Evolutionary conservation across 257 asterid genomes (phyloP), one percentile per base, ranked within the genome.

Genomic region (Fraxinus anomala): DNA sequence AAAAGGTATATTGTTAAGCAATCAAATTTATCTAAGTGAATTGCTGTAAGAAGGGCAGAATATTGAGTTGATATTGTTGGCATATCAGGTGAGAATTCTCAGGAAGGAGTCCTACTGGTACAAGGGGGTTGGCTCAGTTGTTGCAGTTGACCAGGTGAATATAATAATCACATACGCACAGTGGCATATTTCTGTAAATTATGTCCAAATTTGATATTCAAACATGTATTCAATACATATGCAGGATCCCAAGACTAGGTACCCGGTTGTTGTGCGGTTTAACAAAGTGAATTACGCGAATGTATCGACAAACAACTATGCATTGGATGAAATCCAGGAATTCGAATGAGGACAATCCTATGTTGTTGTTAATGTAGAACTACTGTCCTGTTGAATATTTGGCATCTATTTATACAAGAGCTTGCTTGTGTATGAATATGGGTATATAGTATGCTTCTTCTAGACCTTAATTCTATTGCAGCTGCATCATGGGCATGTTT

Each of bases 41-140:
- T 47, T 47, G 21, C 16, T 13, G 16, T 42, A 42, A 42, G 49
- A 42, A 10, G 14, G 51, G 51, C 51, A 42, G 17, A 42, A 13
- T 42, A 42, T 42, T 42, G 17, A 42, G 51, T 44, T 34, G 39
- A 49, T 26, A 8, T 76, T 67, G 47, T 73, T 63, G 75, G 66
- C 23, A 23, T 36, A 19, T 21, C 92, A 94, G 98, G 97, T 94
- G 19, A 94, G 91, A 82, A 85, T 94, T 82, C 96, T 92, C 0
- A 91, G 99, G 88, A 93, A 81, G 89, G 97, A 94, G 77, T 94
- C 99, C 5, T 94, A 94, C 85, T 94, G 97, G 97, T 89, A 70
- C 94, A 94, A 94, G 87, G 95, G 93, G 19, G 88, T 88, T 3
- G 97, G 99, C 40, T 89, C 97, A 36, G 98, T 94, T 63, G 98